Percentiles rank a stretch among this genome's conserved stretches.
Evolutionary conservation across 805 yeast species (phyloP).

Genomic region (Dipodascopsis uninucleata): DNA sequence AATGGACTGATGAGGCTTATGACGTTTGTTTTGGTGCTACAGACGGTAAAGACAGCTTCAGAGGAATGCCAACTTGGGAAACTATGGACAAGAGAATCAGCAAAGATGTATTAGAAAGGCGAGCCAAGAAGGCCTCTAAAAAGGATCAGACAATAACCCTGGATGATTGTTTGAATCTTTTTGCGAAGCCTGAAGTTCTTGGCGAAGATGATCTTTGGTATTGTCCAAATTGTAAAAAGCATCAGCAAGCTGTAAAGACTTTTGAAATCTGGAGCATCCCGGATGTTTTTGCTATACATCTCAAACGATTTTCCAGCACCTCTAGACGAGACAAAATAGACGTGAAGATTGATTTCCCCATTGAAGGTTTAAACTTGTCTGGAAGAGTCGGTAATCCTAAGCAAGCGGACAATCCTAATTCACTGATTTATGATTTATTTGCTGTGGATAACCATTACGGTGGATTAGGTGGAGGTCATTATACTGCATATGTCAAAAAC

Average conservation of each 20-base stretch:
- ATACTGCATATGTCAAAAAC: slow-evolving; percentile 84
- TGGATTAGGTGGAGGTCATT: slow-evolving; percentile 96
- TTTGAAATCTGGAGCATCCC: slow-evolving; percentile 93
- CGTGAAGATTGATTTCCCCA: slow-evolving; percentile 81
- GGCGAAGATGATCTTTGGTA: slow-evolving; percentile 92
- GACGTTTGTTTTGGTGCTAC: slow-evolving; percentile 52
- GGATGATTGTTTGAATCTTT: slow-evolving; percentile 68
- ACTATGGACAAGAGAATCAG: slow-evolving; percentile 49
- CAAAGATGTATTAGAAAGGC: slow-evolving; percentile 50
- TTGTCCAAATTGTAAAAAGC: slow-evolving; percentile 85
- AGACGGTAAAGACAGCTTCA: slow-evolving; percentile 40
- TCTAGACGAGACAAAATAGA: slow-evolving; percentile 87
- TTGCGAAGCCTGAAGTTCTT: slow-evolving; percentile 76
- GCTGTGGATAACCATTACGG: slow-evolving; percentile 97
- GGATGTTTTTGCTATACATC: slow-evolving; percentile 81
- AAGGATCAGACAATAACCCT: slow-evolving; percentile 47
- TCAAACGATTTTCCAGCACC: slow-evolving; percentile 70
- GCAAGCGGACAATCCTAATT: slow-evolving; percentile 24
- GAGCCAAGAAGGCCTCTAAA: slow-evolving; percentile 30
- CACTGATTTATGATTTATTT: slow-evolving; percentile 68
- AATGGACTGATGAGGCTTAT: slow-evolving; percentile 55
- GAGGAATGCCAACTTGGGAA: slow-evolving; percentile 56
- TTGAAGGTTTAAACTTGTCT: slow-evolving; percentile 71
- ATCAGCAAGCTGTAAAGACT: slow-evolving; percentile 83
- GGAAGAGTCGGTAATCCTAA: slow-evolving; percentile 47